Percentiles rank a stretch among this genome's conserved stretches.
Conservation (phyloP, 164 flowering plant genomes). For the Magnolia kwangsiensis region DNA sequence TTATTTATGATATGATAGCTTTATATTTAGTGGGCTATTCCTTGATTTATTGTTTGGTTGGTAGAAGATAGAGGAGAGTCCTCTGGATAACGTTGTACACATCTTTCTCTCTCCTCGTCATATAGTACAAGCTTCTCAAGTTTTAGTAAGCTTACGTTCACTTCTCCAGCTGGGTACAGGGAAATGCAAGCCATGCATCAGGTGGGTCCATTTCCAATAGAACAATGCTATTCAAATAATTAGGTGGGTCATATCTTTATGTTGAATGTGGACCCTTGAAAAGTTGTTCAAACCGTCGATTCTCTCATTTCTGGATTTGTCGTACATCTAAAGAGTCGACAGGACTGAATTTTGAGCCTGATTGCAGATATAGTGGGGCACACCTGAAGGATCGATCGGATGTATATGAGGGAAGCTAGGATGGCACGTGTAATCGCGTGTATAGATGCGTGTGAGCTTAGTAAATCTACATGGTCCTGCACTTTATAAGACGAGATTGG, state of each 20-base stretch:
- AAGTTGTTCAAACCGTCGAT: no score
- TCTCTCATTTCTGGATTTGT: no score
- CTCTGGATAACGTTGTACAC: conserved; percentile 3
- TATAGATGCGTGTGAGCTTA: background rate
- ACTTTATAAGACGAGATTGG: conserved; percentile 32
- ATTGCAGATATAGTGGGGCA: background rate
- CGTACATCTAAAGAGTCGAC: no score
- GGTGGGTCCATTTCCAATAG: no score
- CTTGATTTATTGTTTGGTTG: conserved; percentile 29
- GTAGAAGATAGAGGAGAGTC: conserved; percentile 21
- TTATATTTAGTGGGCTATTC: background rate
- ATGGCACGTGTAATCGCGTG: background rate
- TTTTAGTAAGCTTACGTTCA: background rate
- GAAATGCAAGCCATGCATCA: no score
- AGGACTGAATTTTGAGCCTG: no score
- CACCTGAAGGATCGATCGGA: background rate
- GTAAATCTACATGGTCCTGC: background rate
- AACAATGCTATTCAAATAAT: no score
- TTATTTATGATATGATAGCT: background rate
- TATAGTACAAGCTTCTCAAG: background rate
- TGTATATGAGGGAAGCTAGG: background rate
- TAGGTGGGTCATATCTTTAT: no score
- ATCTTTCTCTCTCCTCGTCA: background rate
- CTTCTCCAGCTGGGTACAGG: background rate
- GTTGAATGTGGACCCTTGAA: no score